These are phyloP conservation scores for Yamadazyma sp. DNA, from an alignment of 805 yeast genomes.

Conservation along the genomic window DNA sequence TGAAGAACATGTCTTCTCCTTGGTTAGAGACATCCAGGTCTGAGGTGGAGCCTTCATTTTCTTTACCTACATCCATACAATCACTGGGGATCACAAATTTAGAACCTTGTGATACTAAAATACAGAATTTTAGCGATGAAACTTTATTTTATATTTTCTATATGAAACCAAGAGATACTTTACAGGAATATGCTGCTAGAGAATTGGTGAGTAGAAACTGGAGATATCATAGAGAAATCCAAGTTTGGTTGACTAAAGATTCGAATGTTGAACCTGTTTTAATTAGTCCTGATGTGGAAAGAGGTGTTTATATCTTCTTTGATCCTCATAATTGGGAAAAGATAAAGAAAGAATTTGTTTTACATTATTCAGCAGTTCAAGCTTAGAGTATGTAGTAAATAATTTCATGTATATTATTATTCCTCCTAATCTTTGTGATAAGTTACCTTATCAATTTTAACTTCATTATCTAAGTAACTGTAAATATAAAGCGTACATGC, in stretches of 20 bases:
- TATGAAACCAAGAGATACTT: constrained; percentile 85
- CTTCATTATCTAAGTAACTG: constrained; percentile 74
- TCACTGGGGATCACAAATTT: constrained; percentile 36
- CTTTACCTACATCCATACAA: constrained; percentile 51
- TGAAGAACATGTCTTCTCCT: constrained; percentile 79
- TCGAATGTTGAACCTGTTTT: constrained; percentile 86
- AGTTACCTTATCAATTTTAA: constrained; percentile 82
- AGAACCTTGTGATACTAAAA: constrained; percentile 46
- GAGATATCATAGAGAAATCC: constrained; percentile 94
- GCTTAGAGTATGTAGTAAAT: constrained; percentile 15
- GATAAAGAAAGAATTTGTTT: constrained; percentile 66
- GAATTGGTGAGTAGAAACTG: constrained; percentile 91
- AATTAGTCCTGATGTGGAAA: constrained; percentile 74
- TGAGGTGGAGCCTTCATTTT: constrained; percentile 83
- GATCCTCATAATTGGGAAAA: constrained; percentile 97
- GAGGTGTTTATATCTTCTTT: constrained; percentile 90
- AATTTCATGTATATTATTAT: constrained; percentile 2
- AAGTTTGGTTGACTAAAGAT: constrained; percentile 96
- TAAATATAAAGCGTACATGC: constrained; percentile 82
- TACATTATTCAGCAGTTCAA: constrained; percentile 44
- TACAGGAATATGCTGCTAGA: constrained; percentile 91
- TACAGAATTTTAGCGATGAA: constrained; percentile 75
- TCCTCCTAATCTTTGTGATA: constrained; percentile 38
- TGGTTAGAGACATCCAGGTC: constrained; percentile 92
- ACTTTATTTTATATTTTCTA: constrained; percentile 91